Base-by-base conservation (phyloP, 163 green algal species). In the Picocystis sp. region DNA sequence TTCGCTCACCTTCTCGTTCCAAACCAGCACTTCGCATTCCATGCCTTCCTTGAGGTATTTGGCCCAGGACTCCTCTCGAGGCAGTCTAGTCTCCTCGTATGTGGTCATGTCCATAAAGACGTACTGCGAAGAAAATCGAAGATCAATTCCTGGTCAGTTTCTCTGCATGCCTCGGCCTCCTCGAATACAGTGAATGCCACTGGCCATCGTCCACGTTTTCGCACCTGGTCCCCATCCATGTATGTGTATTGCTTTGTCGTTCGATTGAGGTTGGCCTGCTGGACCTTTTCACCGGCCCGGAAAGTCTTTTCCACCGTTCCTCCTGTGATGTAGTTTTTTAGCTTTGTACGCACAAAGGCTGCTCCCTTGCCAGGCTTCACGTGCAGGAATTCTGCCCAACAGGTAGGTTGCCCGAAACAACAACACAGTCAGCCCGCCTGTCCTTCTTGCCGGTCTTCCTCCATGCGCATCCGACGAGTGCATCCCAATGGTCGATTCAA, bases 51-150 rank as follows among this genome's bases (percentile, higher is more conserved):
- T 93, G 3, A 98, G 56, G 59, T 78, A 98, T 55, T 92, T 83
- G 5, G 76, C 73, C 76, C 77, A 92, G 15, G 77, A 61, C 11
- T 87, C 75, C n/a, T 92, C 50, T 17, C 49, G 47, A 12, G 60
- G 66, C 3, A 98, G 19, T n/a, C 87, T 79, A 9, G 71, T 86
- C 81, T 99, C 90, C 72, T 99, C 91, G 56, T 92, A 99, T 0
- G 73, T 86, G 19, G 74, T 62, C 64, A 87, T 87, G 72, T 97
- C 83, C 90, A 99, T 99, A 72, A 99, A 99, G 14, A 97, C 81
- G 58, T 80, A 95, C 62, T 82, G 71, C 53, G 64, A 51, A 8
- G 47, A 13, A 53, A 5, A 62, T 12, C 52, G 45, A n/a, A 33
- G 57, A 15, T 3, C 22, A 33, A 61, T 22, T 9, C 45, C 5